phyloP scores from a whole-genome alignment of 23 red algal genomes.

The Gracilaria gracilis region DNA sequence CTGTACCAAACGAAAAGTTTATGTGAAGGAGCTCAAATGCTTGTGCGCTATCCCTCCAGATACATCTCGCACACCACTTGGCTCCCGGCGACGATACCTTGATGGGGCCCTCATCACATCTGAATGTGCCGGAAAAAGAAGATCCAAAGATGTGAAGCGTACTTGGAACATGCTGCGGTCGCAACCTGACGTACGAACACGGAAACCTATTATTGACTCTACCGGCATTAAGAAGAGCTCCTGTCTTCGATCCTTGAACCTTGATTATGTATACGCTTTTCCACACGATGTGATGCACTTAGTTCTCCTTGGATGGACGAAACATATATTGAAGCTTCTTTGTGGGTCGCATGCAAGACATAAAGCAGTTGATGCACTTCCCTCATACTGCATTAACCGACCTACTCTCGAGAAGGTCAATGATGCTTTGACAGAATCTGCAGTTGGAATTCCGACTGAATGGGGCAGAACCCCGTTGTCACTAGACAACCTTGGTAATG shows the following conservation, averaged over 20 bases:
- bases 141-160: neutral
- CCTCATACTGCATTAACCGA: neutral
- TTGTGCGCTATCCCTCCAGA: neutral
- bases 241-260: neutral
- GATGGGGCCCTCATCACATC: neutral
- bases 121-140: neutral
- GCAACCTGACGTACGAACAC: too few relatives aligned
- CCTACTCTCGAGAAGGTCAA: neutral
- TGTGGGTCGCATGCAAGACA: neutral
- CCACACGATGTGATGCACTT: constrained; percentile 17
- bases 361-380: neutral
- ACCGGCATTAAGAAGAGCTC: neutral
- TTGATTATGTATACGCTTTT: neutral
- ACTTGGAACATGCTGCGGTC: too few relatives aligned
- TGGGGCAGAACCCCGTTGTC: too few relatives aligned
- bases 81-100: neutral
- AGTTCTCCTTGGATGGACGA: neutral
- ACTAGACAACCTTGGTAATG: too few relatives aligned
- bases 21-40: neutral
- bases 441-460: too few relatives aligned
- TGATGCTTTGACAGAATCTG: too few relatives aligned
- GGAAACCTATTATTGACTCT: neutral
- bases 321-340: neutral
- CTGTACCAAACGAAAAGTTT: neutral
- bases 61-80: neutral